Evolutionary conservation across 2,329 filamentous ascomycete species (phyloP).

Genomic region (Fusarium marasasianum): DNA sequence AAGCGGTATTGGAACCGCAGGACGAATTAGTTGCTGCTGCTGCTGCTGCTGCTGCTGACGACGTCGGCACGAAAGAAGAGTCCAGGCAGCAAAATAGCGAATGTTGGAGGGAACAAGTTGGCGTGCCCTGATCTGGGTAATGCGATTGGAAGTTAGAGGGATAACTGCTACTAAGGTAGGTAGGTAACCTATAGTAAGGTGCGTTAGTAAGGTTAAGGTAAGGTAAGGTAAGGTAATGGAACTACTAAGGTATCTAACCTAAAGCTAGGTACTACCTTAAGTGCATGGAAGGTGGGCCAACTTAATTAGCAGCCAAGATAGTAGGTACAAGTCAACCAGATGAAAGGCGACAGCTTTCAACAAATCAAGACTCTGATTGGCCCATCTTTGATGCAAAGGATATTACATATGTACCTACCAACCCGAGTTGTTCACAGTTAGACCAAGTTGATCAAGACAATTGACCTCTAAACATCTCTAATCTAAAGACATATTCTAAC

Average conservation of each 20-base stretch:
- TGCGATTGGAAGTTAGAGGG: conserved; percentile 17
- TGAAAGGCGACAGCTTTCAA: conserved; percentile 39
- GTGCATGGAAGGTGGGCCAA: background rate
- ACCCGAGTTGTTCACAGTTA: background rate
- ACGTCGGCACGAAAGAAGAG: background rate
- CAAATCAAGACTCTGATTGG: conserved; percentile 33
- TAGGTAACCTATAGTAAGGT: too few species aligned
- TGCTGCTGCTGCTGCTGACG: background rate
- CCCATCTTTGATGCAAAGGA: background rate
- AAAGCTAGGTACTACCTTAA: background rate
- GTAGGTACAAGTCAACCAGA: background rate
- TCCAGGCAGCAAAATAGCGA: conserved; percentile 15
- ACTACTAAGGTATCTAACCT: background rate
- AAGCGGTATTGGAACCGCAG: background rate
- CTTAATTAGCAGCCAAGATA: background rate
- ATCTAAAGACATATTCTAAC: too few species aligned
- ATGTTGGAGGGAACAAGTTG: conserved; percentile 3
- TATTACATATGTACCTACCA: background rate
- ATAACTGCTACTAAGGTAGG: background rate
- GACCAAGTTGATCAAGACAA: background rate
- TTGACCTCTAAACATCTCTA: background rate
- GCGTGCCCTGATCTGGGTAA: conserved; percentile 5
- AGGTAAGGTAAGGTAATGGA: background rate
- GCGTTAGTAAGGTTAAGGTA: background rate
- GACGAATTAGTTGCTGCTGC: background rate